Base-by-base conservation (phyloP, 345 rosid species). In the Lumnitzera littorea region DNA sequence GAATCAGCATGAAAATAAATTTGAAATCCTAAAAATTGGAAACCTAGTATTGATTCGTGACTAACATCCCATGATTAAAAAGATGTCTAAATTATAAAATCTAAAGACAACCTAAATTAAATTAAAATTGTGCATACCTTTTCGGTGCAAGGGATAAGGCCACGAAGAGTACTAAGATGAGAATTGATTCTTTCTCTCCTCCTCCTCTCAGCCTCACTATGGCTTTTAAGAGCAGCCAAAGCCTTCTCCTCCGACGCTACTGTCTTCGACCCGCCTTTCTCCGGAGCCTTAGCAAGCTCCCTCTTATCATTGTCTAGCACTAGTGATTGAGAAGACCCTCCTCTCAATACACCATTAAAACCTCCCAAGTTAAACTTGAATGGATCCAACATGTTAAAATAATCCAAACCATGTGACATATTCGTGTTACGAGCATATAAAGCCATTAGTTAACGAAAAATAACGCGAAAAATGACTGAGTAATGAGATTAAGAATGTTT, bases 121-220 rank as follows among this genome's bases (percentile, higher is more conserved):
- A 48, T 6, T 48, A 11, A 20, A 48, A 52, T 10, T 12, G 49
- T 24, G 10, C 24, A 20, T 58, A 78, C 95, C 90, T 82, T 87
- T 1, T 71, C 78, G 5, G 77, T 67, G 72, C 68, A 69, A 57
- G 90, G 86, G 12, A 84, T 70, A 43, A 87, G 74, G 48, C 77
- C 67, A 14, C 90, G 87, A 20, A 84, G 90, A 1, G 88, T 77
- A 56, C 64, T 78, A 48, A 87, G 83, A 66, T 87, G 90, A 48
- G 83, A 70, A 73, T 87, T 87, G 73, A 87, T 87, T 74, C 95
- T 80, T 51, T 83, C 88, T 57, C 95, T 82, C 51, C 95, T 78
- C 56, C 89, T 81, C 77, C 86, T 82, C 78, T 87, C 95, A 2
- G 95, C 90, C 58, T 84, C 91, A 58, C 95, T 78, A 49, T 87